Evolutionary conservation across 2,329 filamentous ascomycete species (phyloP), one percentile per base, ranked within the genome.

Genomic region (Lecanicillium sp.): DNA sequence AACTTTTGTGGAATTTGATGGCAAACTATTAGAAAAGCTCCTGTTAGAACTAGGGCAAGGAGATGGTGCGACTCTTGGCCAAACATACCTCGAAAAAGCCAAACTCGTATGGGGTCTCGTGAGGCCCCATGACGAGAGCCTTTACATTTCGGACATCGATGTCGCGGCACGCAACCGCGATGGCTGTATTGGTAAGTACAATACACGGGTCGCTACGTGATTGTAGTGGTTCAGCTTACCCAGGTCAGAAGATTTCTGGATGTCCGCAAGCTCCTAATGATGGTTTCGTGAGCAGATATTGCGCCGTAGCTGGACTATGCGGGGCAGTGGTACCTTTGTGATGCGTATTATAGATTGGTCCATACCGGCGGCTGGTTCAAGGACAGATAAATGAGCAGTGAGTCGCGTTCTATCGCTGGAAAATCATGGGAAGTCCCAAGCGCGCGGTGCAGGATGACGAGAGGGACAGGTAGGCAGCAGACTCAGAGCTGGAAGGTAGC

Each of bases 31-130:
- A 30, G 10, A 15, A 9, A 30, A 12, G 12, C 4, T 29, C 47
- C 33, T 48, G 40, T 33, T 25, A 25, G 22, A n/a, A 6, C 22
- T 25, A 25, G 22, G 11, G 22, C 6, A 25, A 25, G 17, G 2
- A n/a, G 12, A 8, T 20, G 17, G 20, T 14, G 17, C 17, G 17
- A 12, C 22, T n/a, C 4, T n/a, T 30, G 31, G 29, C 13, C 12
- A 49, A 39, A 57, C 70, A 43, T 59, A 92, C 88, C 73, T 97
- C 88, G 56, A 94, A 97, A 65, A 96, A 96, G 3, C 92, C 92
- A 56, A 94, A 96, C 60, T 96, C 89, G 60, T 98, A 98, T 0
- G 90, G 89, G 1, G 89, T 94, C 51, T 92, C 89, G 47, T 90
- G 87, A 17, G 92, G 90, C 1, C 92, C 92, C 49, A 97, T 79